These are phyloP conservation scores for Phytophthora vignae DNA, from an alignment of 352 stramenopile genomes.

Conservation along the genomic window DNA sequence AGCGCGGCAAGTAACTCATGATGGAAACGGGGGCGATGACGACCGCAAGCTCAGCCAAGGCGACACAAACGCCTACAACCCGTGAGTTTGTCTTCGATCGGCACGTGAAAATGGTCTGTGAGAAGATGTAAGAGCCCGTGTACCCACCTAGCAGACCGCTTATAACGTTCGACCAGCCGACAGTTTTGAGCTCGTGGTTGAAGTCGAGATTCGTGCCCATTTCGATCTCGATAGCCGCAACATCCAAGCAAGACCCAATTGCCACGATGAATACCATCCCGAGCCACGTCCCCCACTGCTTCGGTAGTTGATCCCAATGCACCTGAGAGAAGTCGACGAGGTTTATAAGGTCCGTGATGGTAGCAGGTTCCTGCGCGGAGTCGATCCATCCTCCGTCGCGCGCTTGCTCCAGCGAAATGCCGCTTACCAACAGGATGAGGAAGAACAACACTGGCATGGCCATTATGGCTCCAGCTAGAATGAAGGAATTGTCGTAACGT, in stretches of 20 bases:
- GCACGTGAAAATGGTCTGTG: constrained; percentile 98
- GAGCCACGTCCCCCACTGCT: constrained; percentile 92
- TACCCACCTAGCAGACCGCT: constrained; percentile 96
- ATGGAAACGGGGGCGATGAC: constrained; percentile 93
- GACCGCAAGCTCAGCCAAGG: constrained; percentile 83
- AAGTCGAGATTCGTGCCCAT: constrained; percentile 94
- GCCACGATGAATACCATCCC: constrained; percentile 98
- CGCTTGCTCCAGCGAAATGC: constrained; percentile 88
- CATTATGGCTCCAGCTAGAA: constrained; percentile 86
- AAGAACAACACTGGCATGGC: constrained; percentile 93
- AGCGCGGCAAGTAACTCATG: constrained; percentile 94
- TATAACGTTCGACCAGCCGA: constrained; percentile 96
- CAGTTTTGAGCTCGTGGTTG: constrained; percentile 93
- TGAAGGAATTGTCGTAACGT: constrained; percentile 74
- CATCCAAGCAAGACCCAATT: constrained; percentile 96
- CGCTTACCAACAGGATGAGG: constrained; percentile 73
- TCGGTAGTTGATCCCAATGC: constrained; percentile 89
- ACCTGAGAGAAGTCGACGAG: constrained; percentile 93
- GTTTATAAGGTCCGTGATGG: constrained; percentile 69
- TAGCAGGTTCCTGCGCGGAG: constrained; percentile 59
- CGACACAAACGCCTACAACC: constrained; percentile 91
- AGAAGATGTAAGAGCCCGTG: constrained; percentile 99
- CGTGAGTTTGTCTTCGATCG: constrained; percentile 90
- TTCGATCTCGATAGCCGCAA: constrained; percentile 98
- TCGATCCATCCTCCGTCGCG: constrained; percentile 93